Base-by-base conservation (phyloP, 75 land plant genomes). In the Selaginella tamariscina region DNA sequence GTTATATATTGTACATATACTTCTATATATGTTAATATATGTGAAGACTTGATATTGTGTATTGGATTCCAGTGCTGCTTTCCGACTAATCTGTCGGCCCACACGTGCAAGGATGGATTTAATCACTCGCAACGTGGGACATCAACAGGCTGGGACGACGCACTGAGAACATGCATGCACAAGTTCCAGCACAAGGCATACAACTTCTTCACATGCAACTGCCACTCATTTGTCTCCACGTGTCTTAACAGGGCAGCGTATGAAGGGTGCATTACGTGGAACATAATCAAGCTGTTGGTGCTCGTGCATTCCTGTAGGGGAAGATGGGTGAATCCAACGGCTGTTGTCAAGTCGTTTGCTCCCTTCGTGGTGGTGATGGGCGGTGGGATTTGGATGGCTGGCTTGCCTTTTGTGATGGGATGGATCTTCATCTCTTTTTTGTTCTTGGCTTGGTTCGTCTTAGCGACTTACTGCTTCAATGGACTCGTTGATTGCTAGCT, bases 201-300 rank as follows among this genome's bases (percentile, higher is more conserved):
- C 83, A 92, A 82, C 56, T 76, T 92, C 30, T 82, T 92, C 33
- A 84, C 94, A 0, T 92, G 97, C 79, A 92, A 92, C 64, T 92
- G 94, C 60, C 97, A 92, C 70, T 92, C 94, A 0, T 92, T 86
- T 68, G 94, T 88, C 9, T 92, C 89, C 22, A 82, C 78, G 68
- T 82, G 79, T 75, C 71, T 92, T 39, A 92, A 92, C 73, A 66
- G 85, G 62, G 56, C 86, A 56, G 73, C 74, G 18, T 86, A 84
- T 65, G 26, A 59, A 33, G 87, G 78, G 0, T 66, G 71, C 21
- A 65, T 74, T 20, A 62, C 73, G 0, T 92, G 97, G 97, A 92
- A 92, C 59, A 75, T 92, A 54, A 70, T 92, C 56, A 84, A 79
- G 49, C 55, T 70, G 1, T 69, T 88, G 2, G 83, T 83, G 13